phyloP scores from a whole-genome alignment of 805 yeast species.

The Kluyveromyces siamensis region DNA sequence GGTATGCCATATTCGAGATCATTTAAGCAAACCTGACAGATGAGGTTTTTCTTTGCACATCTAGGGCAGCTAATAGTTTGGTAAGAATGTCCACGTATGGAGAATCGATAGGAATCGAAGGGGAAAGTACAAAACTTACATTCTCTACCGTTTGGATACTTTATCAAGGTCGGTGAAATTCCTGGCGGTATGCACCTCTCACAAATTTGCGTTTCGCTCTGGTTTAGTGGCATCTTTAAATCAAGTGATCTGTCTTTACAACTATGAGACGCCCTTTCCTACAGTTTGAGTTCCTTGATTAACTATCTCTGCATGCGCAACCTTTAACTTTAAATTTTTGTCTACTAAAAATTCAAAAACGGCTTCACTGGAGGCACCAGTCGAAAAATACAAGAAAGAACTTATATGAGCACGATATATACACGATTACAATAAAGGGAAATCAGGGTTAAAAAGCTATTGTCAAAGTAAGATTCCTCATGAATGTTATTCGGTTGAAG shows the following conservation, averaged over 20 bases:
- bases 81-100: conserved; percentile 41
- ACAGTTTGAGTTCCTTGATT: too few relatives aligned
- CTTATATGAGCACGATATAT: too few relatives aligned
- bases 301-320: too few relatives aligned
- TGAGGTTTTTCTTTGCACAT: conserved; percentile 70
- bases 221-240: not conserved
- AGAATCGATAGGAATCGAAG: conserved; percentile 29
- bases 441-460: conserved; percentile 68
- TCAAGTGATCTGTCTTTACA: too few relatives aligned
- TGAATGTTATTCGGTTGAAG: conserved; percentile 61
- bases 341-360: too few relatives aligned
- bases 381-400: too few relatives aligned
- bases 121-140: conserved; percentile 83
- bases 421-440: not conserved
- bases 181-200: conserved; percentile 55
- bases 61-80: conserved; percentile 71
- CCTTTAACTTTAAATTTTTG: too few relatives aligned
- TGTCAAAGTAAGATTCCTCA: conserved; percentile 42
- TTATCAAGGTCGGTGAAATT: conserved; percentile 45
- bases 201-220: conserved; percentile 37
- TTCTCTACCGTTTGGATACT: conserved; percentile 65
- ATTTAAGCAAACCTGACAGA: conserved; percentile 82
- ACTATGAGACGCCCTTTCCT: too few relatives aligned
- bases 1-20: conserved; percentile 82
- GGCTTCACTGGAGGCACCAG: too few relatives aligned